Evolutionary conservation across 2,329 filamentous ascomycete genomes (phyloP), one percentile per base, ranked within the genome.

Genomic region (Sordariomycetes sp.): DNA sequence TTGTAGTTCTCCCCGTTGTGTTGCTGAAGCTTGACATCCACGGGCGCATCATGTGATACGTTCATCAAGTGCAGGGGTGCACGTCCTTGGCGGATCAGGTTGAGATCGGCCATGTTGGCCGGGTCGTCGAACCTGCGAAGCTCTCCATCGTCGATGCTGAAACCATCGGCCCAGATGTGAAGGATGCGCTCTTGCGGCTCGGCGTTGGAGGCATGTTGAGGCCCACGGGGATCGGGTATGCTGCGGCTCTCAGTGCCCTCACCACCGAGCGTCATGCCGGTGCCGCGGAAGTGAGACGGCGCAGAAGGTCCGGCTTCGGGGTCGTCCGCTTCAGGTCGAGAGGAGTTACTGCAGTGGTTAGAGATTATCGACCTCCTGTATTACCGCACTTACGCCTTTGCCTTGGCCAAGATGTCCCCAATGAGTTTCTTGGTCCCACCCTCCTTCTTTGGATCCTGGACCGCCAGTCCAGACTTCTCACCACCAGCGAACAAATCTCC

Each of bases 121-220:
- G 84, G 83, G 53, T 92, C 84, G 47, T 88, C 82, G 50, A 85
- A 90, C 36, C 83, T 76, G 52, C 74, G 79, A 24, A 92, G 72
- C 30, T 79, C 73, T 19, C 86, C 86, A 48, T 92, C 83, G 39
- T 88, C 85, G 40, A 93, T 78, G 43, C 83, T 90, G 61, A 92
- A 90, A 11, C 86, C 86, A 50, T 93, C 80, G 27, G 72, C 70
- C 86, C 86, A 93, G 29, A 92, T 69, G 49, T 90, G 85, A 34
- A 93, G 67, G 9, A 76, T 72, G 33, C 84, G 78, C 33, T 76
- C 75, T 40, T 82, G 75, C 5, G 72, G 69, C 21, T 70, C 62
- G 2, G 52, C 42, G 12, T 43, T 50, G n/a, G 45, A 26, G 8
- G 49, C 20, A 17, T 42, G 45, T 44, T 43, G 42, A 43, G 47